Base-by-base conservation (phyloP, 2,329 filamentous ascomycete genomes). In the Coleophoma cylindrospora region DNA sequence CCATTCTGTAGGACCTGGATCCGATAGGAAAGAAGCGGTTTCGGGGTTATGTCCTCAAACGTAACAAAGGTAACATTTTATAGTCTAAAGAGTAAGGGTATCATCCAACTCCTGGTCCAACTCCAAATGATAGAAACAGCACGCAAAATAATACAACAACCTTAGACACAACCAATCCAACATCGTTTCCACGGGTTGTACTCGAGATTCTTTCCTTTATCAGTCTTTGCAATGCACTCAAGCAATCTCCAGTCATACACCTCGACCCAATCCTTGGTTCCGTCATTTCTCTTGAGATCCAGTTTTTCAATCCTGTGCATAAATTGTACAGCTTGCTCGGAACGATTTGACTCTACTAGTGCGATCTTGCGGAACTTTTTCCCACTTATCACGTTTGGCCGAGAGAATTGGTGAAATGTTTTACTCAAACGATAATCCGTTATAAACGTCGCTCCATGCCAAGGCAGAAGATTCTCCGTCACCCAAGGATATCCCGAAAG, bases 211-310 rank as follows among this genome's bases (percentile, higher is more conserved):
- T 56, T 58, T 4, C 67, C 61, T 40, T 66, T 64, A 49, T 79
- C 74, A 40, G 66, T 50, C 34, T 68, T 68, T 2, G 63, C 64
- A 10, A 78, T 57, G 17, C 70, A 65, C 57, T 71, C 69, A 15
- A 72, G 41, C 0, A 71, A 54, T 5, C 66, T 56, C 70, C 69
- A 73, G 60, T 73, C 69, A 44, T 62, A 71, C 0, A 66, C 62
- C 17, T 63, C 56, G 1, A 70, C 59, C 46, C 59, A 64, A 41
- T 64, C 59, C 14, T 59, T 60, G 36, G 59, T 58, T 6, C 62
- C 62, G 4, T 57, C 57, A 11, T 50, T 50, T 27, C 57, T 49
- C 44, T 45, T 59, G 15, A 64, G 51, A 2, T 54, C 50, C 0
- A 60, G 52, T 0, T 50, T 57, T 19, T 57, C 50, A 6, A 70